Evolutionary conservation across 2,329 filamentous ascomycete species (phyloP), one percentile per base, ranked within the genome.

Genomic region (Ophiostoma triangulosporum): DNA sequence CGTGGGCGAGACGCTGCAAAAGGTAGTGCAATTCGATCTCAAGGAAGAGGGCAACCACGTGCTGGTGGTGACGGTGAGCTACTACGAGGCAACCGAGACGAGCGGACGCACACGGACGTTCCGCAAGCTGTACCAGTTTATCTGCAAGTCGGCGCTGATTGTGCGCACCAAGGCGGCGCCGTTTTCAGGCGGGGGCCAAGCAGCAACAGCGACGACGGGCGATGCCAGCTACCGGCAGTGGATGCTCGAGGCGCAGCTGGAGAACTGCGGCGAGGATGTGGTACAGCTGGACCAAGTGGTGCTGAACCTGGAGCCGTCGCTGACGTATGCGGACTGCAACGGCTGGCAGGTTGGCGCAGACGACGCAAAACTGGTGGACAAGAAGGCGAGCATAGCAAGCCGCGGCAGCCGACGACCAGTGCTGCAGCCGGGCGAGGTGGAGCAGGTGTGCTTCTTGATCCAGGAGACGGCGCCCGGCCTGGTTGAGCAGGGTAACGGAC

Each of bases 21-120:
- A 80, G 57, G 84, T 95, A 24, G 78, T 97, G 8, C 77, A 80
- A 35, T 94, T 95, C 64, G 87, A 95, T 62, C 75, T 98, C 33
- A 93, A 90, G 62, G 91, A 97, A 64, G 90, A 96, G 65, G 93
- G 93, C 0, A 90, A 87, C 61, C 90, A 98, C 67, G 88, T 96
- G 12, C 75, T 98, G 7, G 88, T 88, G 6, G 90, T 97, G 56
- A 96, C 88, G 52, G 86, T 97, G 56, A 91, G 85, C 59, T 97
- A 97, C 69, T 94, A 89, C 53, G 91, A 97, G 68, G 89, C 86
- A 0, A 78, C 77, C n/a, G 73, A 85, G 61, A 81, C 77, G 17
- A 78, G 76, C 58, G 80, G 80, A 3, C 78, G 88, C 50, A 84
- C 86, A 35, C 75, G 93, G 56, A 95, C 88, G 9, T 97, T 97